Base-by-base conservation (phyloP, 768 basidiomycete genomes). In the Xerocomellus amylosporus region DNA sequence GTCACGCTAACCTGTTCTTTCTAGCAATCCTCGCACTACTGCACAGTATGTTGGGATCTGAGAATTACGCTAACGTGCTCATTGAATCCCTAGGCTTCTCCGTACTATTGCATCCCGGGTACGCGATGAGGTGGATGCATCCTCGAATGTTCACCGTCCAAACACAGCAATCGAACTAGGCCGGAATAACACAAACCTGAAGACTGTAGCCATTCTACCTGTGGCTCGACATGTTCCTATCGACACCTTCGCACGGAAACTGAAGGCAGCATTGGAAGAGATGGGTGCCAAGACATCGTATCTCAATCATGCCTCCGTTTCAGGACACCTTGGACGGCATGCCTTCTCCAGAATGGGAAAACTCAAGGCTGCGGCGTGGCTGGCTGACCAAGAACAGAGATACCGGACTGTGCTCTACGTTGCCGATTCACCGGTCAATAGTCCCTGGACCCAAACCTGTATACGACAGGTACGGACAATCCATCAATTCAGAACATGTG, bases 391-490 rank as follows among this genome's bases (percentile, higher is more conserved):
- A 67, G 94, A 98, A 69, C 92, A 98, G 73, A 83, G 90, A 64
- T 97, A 88, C 66, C 82, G 93, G 28, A 97, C 86, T 3, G 95
- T 98, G 1, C 80, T 99, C 15, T 98, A 98, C 66, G 93, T 99
- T 31, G 96, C 91, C 8, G 95, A 99, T 71, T 93, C 96, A 0
- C 86, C 95, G 0, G 93, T 96, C 34, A 90, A 84, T 53, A 95
- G 92, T 54, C 89, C 93, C 19, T 99, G 97, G 97, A 98, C 96
- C 30, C 90, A 98, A 71, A 98, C 94, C 1, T 98, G 95, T 69
- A 95, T 99, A 58, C 83, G 93, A 24, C 96, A 98, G 79, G 90
- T 89, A 53, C 44, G 79, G 26, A 41, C 43, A 46, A 22, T 28
- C 39, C 44, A 39, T 55, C 17, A 17, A 22, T 49, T 36, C 33